Evolutionary conservation across 306 rosid genomes (phyloP), one percentile per base, ranked within the genome.

Genomic region (Lablab purpureus): DNA sequence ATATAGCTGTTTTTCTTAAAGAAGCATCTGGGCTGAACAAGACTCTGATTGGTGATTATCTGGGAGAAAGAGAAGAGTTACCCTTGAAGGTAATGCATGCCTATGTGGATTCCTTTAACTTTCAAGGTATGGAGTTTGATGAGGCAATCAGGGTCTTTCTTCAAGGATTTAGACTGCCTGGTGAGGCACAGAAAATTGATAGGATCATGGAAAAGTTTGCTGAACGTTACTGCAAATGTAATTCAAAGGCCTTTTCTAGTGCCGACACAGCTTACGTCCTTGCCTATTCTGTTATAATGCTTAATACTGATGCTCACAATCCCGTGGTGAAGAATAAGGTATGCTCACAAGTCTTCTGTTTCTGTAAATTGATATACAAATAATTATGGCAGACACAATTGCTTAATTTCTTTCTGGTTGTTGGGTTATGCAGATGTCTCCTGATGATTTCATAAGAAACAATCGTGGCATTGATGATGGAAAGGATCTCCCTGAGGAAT

Each of bases 381-480:
- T 84, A 67, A 68, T 68, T 68, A 50, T 71, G 80, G 81, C 74
- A 62, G 82, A 74, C 49, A 15, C 50, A 27, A 10, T 84, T 62
- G 13, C 60, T 73, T 32, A 73, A 58, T 78, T 66, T 67, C 60
- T 30, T 55, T 82, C 73, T 25, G 71, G 80, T 73, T 50, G 47
- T 75, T 82, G 74, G 87, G 83, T 75, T 73, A 43, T 88, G 88
- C 93, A 96, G 99, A 96, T 96, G 99, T 96, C 98, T 69, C 97
- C 92, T 45, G 97, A 96, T 83, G 98, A 93, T 90, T 96, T 96
- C 87, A 91, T 96, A 76, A 90, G 97, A 86, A 96, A 96, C 83
- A 96, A 93, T 75, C 98, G 99, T 13, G 99, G 99, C 74, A 87
- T 96, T 82, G 99, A 96, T 86, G 99, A 96, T 87, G 99, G 99